Conservation (phyloP, 176 grass and related monocot genomes). For the Lolium rigidum region DNA sequence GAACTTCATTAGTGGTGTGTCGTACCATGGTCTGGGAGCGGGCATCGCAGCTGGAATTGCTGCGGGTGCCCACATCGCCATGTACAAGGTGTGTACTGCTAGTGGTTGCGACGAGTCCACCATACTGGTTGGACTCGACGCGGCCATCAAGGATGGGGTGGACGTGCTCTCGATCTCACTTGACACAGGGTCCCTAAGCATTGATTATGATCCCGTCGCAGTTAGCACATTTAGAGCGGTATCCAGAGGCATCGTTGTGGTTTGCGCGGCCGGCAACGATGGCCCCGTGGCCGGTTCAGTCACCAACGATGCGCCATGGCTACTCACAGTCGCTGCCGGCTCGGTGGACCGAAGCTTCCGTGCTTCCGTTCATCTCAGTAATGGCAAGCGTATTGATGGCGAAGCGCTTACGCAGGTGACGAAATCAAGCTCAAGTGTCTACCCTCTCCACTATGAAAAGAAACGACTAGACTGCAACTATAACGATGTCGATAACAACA, state of each 20-base stretch:
- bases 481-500: neutral
- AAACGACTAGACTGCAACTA: neutral
- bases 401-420: too few relatives aligned
- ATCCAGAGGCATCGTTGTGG: slow-evolving; percentile 3
- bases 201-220: neutral
- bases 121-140: neutral
- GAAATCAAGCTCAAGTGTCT: neutral
- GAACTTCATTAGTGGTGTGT: neutral
- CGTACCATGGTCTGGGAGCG: neutral
- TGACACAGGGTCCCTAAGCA: neutral
- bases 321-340: neutral
- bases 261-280: neutral
- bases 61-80: neutral
- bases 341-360: neutral
- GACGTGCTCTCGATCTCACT: neutral
- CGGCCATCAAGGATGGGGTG: slow-evolving; percentile 26
- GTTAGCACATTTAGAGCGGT: neutral
- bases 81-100: slow-evolving; percentile 6
- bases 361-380: too few relatives aligned
- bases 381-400: too few relatives aligned
- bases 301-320: neutral
- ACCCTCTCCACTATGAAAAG: neutral
- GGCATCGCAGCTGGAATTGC: neutral
- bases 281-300: neutral
- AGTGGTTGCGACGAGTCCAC: neutral